Evolutionary conservation across 1,139 yeast genomes (phyloP).

Genomic region (Blastobotrys niveus): DNA sequence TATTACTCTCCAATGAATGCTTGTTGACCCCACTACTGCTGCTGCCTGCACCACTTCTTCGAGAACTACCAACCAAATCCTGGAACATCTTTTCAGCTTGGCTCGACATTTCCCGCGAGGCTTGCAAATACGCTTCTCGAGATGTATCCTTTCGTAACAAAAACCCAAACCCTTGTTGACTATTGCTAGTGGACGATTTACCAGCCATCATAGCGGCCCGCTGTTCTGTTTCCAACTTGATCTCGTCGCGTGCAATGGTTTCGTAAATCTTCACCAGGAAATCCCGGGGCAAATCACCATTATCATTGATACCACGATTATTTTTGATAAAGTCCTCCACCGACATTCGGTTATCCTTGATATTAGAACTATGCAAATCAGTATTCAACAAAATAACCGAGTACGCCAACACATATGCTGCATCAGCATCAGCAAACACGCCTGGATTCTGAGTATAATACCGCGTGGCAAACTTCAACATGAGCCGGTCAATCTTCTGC

Average conservation of each 20-base stretch:
- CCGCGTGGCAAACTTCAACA: conserved; percentile 94
- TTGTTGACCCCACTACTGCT: conserved; percentile 28
- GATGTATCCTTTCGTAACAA: conserved; percentile 59
- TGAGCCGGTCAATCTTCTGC: conserved; percentile 91
- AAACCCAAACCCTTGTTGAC: conserved; percentile 57
- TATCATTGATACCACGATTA: conserved; percentile 92
- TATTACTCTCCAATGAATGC: conserved; percentile 16
- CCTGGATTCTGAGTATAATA: conserved; percentile 82
- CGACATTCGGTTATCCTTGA: conserved; percentile 69
- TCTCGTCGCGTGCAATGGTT: conserved; percentile 78
- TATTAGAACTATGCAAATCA: conserved; percentile 82
- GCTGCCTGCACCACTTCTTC: no score
- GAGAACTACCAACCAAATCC: conserved; percentile 23
- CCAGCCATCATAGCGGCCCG: conserved; percentile 73
- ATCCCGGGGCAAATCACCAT: conserved; percentile 73
- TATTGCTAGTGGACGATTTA: no score
- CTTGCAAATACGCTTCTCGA: conserved; percentile 85
- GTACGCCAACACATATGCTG: conserved; percentile 88
- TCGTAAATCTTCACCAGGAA: conserved; percentile 61
- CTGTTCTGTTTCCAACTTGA: conserved; percentile 86
- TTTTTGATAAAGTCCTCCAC: conserved; percentile 77
- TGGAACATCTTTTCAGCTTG: conserved; percentile 85
- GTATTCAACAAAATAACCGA: conserved; percentile 92
- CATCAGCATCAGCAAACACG: conserved; percentile 83
- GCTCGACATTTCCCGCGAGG: conserved; percentile 83